Evolutionary conservation across 192 early-diverging fungal genomes (phyloP).

Genomic region (Chytriomyces sp.): DNA sequence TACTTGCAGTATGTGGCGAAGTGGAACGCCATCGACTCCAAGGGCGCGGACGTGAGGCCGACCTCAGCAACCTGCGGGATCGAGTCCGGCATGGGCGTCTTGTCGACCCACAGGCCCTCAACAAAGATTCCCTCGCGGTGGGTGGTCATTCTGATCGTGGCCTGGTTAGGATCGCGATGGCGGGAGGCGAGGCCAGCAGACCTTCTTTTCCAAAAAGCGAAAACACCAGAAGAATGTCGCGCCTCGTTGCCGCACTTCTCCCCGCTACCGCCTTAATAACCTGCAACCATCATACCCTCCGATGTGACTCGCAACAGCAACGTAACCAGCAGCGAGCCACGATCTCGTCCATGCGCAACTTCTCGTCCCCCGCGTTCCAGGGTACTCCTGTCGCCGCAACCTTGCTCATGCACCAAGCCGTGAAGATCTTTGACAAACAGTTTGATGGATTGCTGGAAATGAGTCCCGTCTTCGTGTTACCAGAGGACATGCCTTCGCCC

Average conservation of each 20-base stretch:
- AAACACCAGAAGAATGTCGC: neutral
- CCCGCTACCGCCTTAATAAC: no score
- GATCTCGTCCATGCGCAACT: neutral
- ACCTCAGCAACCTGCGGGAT: conserved; percentile 81
- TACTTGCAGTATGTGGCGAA: conserved; percentile 87
- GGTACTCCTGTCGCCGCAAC: conserved; percentile 56
- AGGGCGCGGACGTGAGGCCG: conserved; percentile 86
- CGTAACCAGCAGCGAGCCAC: neutral
- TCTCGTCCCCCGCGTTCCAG: conserved; percentile 49
- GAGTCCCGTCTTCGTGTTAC: conserved; percentile 41
- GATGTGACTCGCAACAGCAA: neutral
- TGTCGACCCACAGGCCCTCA: conserved; percentile 77
- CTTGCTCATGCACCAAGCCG: conserved; percentile 55
- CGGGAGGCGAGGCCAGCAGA: no score
- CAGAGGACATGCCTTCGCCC: conserved; percentile 6
- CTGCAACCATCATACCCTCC: neutral
- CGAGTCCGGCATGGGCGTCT: conserved; percentile 72
- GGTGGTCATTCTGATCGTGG: conserved; percentile 31
- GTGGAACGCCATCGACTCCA: conserved; percentile 91
- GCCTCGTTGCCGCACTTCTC: neutral
- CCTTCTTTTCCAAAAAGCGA: no score
- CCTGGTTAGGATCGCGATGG: no score
- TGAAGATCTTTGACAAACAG: conserved; percentile 34
- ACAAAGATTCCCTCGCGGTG: conserved; percentile 49
- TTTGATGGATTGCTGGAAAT: conserved; percentile 52